These are phyloP conservation scores for Amphichorda felina DNA, from an alignment of 2,329 filamentous ascomycete species.

Conservation along the genomic window DNA sequence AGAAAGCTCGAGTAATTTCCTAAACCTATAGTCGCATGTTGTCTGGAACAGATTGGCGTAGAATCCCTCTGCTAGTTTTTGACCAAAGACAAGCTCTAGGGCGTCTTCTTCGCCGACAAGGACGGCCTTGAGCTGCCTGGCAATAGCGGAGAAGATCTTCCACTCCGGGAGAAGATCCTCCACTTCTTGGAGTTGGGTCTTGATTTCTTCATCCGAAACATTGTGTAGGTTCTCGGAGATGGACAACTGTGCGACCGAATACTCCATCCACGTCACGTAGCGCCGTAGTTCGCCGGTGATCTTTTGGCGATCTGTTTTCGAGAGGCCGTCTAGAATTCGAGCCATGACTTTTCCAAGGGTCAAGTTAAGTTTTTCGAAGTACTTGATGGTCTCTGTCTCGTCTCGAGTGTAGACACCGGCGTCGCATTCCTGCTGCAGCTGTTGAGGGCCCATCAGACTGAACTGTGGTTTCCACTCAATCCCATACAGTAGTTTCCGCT, in stretches of 20 bases:
- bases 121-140: constrained; percentile 16
- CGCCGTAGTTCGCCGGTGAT: constrained; percentile 7
- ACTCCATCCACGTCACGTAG: constrained; percentile 19
- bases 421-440: constrained; percentile 7
- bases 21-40: constrained; percentile 8
- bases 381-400: constrained; percentile 7
- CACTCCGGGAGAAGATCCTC: constrained; percentile 15
- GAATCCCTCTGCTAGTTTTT: constrained; percentile 17
- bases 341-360: too few relatives aligned
- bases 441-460: neutral
- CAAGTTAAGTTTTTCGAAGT: constrained; percentile 1
- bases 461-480: constrained; percentile 3
- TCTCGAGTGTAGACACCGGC: constrained; percentile 9
- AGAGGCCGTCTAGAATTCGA: constrained; percentile 8
- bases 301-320: neutral
- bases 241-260: constrained; percentile 11
- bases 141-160: constrained; percentile 16
- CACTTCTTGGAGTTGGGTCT: constrained; percentile 11
- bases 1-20: constrained; percentile 4
- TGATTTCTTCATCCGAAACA: constrained; percentile 13
- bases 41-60: constrained; percentile 18
- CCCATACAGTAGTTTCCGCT: constrained; percentile 1
- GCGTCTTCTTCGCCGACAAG: constrained; percentile 19
- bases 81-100: constrained; percentile 21
- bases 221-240: constrained; percentile 3